Conservation (phyloP, 768 basidiomycete species). For the Coprinopsis sp. region DNA sequence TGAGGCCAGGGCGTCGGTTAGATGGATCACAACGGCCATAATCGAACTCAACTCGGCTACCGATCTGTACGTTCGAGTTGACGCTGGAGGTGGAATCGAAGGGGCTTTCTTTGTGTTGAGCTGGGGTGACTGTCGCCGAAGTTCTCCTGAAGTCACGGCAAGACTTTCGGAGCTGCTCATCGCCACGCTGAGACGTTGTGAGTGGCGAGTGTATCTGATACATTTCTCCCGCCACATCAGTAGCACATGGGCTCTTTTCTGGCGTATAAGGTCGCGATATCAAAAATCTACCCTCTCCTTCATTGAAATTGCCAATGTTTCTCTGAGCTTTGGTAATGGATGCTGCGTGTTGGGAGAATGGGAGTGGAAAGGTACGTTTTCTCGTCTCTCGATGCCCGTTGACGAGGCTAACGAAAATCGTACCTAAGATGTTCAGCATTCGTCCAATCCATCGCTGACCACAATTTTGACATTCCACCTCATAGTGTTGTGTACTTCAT, state of each 20-base stretch:
- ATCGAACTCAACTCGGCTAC: constrained; percentile 86
- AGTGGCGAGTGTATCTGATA: background rate
- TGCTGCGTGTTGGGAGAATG: constrained; percentile 87
- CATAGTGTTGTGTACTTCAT: constrained; percentile 99
- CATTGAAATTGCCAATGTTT: constrained; percentile 59
- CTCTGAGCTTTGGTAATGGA: constrained; percentile 85
- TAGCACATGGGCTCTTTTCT: constrained; percentile 96
- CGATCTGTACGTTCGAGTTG: constrained; percentile 58
- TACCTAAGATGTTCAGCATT: constrained; percentile 76
- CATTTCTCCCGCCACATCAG: constrained; percentile 6
- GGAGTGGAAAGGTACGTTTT: constrained; percentile 86
- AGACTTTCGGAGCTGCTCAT: no score
- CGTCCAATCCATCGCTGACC: constrained; percentile 90
- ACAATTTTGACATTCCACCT: constrained; percentile 91
- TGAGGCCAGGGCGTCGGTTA: constrained; percentile 78
- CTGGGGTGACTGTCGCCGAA: no score
- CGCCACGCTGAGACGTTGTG: background rate
- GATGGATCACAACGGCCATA: constrained; percentile 86
- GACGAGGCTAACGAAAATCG: background rate
- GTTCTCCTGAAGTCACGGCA: no score
- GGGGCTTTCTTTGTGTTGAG: no score
- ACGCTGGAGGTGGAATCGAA: no score
- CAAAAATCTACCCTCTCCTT: constrained; percentile 91
- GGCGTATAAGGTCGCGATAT: constrained; percentile 88
- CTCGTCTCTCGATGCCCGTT: constrained; percentile 1